phyloP scores from a whole-genome alignment of 2,329 filamentous ascomycete species.

The Cladosporium cucumerinum region DNA sequence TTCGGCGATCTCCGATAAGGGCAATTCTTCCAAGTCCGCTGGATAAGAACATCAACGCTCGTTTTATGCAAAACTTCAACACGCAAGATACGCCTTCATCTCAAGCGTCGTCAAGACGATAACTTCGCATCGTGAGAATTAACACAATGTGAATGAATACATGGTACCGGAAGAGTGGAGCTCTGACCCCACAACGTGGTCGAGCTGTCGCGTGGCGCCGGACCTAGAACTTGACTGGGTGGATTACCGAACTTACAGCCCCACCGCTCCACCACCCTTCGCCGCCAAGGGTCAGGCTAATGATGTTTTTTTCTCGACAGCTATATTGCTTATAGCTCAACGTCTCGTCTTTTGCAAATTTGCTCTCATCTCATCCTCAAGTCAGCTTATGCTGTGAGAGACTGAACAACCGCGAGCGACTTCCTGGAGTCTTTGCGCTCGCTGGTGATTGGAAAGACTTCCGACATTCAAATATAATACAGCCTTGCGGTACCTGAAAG shows the following conservation, averaged over 20 bases:
- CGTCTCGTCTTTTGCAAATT: neutral
- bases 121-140: neutral
- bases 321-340: conserved; percentile 13
- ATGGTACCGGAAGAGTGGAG: neutral
- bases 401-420: conserved; percentile 46
- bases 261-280: conserved; percentile 13
- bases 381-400: conserved; percentile 8
- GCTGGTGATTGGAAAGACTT: conserved; percentile 48
- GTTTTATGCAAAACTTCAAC: neutral
- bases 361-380: neutral
- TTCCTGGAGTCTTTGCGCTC: conserved; percentile 57
- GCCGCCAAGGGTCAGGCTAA: conserved; percentile 12
- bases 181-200: neutral
- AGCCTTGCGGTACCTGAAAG: neutral
- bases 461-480: conserved; percentile 18
- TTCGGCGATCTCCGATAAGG: neutral
- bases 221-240: conserved; percentile 3
- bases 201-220: neutral
- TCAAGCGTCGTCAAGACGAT: neutral
- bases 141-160: neutral
- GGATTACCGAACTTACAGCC: conserved; percentile 11
- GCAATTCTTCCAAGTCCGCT: neutral
- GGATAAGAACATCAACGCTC: neutral
- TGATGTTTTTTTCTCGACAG: conserved; percentile 15
- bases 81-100: neutral